Percentiles rank a stretch among this genome's conserved stretches.
phyloP scores from a whole-genome alignment of 1,139 yeast species.

The Blastobotrys apis region DNA sequence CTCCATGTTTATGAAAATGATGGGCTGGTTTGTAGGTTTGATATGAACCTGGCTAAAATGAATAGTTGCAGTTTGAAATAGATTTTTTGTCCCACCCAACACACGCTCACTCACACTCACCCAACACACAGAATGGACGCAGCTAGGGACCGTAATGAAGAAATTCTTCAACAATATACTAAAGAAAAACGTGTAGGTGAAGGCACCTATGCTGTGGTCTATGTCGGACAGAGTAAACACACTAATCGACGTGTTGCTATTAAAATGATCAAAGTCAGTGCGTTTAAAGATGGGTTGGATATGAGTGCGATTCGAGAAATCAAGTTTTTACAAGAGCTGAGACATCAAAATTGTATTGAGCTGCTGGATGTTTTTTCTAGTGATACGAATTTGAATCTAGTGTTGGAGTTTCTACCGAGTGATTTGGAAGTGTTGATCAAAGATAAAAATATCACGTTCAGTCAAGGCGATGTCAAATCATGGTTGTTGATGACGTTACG shows the following conservation, averaged over 20 bases:
- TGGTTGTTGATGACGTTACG: slow-evolving; percentile 93
- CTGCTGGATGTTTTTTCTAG: slow-evolving; percentile 80
- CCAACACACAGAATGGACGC: slow-evolving; percentile 11
- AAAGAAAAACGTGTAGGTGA: slow-evolving; percentile 88
- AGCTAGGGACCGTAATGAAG: slow-evolving; percentile 22
- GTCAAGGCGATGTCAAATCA: slow-evolving; percentile 83
- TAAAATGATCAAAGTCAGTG: slow-evolving; percentile 91
- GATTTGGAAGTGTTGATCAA: slow-evolving; percentile 88
- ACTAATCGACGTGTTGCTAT: slow-evolving; percentile 72
- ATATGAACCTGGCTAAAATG: not conserved
- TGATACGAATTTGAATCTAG: slow-evolving; percentile 69
- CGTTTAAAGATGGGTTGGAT: slow-evolving; percentile 92
- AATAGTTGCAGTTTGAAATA: too few species aligned
- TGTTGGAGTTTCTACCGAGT: slow-evolving; percentile 84
- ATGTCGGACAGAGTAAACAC: slow-evolving; percentile 55
- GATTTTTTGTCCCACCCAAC: not conserved
- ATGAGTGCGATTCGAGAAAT: slow-evolving; percentile 97
- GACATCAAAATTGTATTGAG: slow-evolving; percentile 80
- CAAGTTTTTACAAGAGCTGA: slow-evolving; percentile 82
- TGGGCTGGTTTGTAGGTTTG: not conserved
- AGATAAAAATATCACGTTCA: slow-evolving; percentile 70
- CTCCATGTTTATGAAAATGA: not conserved
- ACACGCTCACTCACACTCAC: not conserved
- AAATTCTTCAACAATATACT: slow-evolving; percentile 28
- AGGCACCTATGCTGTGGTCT: slow-evolving; percentile 98